Percentiles rank a stretch among this genome's conserved stretches.
Evolutionary conservation across 768 basidiomycete genomes (phyloP).

Genomic region (Suillus plorans): DNA sequence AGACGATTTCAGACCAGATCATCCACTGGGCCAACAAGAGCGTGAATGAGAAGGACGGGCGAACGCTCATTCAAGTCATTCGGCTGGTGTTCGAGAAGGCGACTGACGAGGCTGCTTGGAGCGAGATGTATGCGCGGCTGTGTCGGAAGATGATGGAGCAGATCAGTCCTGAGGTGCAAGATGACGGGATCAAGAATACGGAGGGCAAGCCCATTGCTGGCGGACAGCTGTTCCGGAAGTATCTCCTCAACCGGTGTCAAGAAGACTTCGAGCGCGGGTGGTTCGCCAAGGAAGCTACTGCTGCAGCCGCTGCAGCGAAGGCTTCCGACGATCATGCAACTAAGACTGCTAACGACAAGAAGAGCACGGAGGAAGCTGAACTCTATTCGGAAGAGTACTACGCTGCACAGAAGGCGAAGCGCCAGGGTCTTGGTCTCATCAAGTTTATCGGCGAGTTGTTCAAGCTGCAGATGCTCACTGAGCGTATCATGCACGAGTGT

Average conservation of each 20-base stretch:
- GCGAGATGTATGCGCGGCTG: constrained; percentile 95
- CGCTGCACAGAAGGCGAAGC: constrained; percentile 94
- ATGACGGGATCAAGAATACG: constrained; percentile 77
- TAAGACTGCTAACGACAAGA: constrained; percentile 64
- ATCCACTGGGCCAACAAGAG: constrained; percentile 94
- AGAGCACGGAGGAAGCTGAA: constrained; percentile 54
- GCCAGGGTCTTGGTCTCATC: constrained; percentile 94
- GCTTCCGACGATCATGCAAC: constrained; percentile 80
- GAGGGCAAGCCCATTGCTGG: constrained; percentile 92
- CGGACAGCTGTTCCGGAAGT: constrained; percentile 94
- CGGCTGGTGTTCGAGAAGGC: constrained; percentile 96
- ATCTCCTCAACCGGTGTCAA: constrained; percentile 94
- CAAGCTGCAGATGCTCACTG: constrained; percentile 97
- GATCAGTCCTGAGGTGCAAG: constrained; percentile 84
- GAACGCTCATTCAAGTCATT: constrained; percentile 94
- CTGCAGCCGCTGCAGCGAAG: constrained; percentile 68
- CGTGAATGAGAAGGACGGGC: constrained; percentile 88
- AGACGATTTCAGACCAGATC: constrained; percentile 93
- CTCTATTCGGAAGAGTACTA: constrained; percentile 97
- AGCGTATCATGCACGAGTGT: constrained; percentile 98
- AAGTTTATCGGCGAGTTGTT: constrained; percentile 98
- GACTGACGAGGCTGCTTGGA: constrained; percentile 94
- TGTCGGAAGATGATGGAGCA: constrained; percentile 96
- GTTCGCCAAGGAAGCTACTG: constrained; percentile 74
- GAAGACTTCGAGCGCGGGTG: constrained; percentile 98